Evolutionary conservation across 2,329 filamentous ascomycete species (phyloP), one percentile per base, ranked within the genome.

Genomic region (Eurotiales sp.): DNA sequence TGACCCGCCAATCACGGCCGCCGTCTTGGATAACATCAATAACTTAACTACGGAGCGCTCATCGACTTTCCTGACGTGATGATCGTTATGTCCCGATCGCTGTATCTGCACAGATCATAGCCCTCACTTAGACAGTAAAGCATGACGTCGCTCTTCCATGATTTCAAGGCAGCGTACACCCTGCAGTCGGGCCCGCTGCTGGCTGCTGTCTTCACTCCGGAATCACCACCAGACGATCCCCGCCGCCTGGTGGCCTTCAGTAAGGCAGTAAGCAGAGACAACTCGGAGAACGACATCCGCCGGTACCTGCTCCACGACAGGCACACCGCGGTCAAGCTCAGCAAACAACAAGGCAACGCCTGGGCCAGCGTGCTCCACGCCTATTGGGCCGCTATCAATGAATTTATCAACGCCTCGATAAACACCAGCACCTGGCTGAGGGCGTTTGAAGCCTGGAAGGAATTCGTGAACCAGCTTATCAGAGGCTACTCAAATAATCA

Each of bases 401-500:
- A 88, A 60, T 80, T 96, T 23, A 71, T 93, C 47, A 80, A 80
- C 12, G 81, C 82, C 10, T 81, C 87, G 53, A 80, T 84, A 54
- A 72, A 77, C 15, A 54, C 59, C 11, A 76, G 82, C n/a, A 83
- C 87, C 52, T 95, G 88, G 85, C 79, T 80, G n/a, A 86, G 81
- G 50, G 87, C 91, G 0, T 99, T 96, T 64, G 86, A 90, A 55
- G 75, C 84, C 10, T 97, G 93, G 91, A 95, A 89, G 64, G 88
- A 95, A 36, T 66, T 97, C 55, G 83, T 87, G 41, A 87, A 86
- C 56, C 76, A 78, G 43, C 76, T 97, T 34, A 85, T 91, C 52
- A 83, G 90, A 58, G 90, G 90, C 27, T 96, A 96, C 66, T 86
- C 84, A 30, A 86, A 81, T 58, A 77, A 79, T 50, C 80, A 82